A percentile compares a stretch with the other conserved stretches of the same genome.
Evolutionary conservation across 139 green algal genomes (phyloP).

Genomic region (Dunaliella sp.): DNA sequence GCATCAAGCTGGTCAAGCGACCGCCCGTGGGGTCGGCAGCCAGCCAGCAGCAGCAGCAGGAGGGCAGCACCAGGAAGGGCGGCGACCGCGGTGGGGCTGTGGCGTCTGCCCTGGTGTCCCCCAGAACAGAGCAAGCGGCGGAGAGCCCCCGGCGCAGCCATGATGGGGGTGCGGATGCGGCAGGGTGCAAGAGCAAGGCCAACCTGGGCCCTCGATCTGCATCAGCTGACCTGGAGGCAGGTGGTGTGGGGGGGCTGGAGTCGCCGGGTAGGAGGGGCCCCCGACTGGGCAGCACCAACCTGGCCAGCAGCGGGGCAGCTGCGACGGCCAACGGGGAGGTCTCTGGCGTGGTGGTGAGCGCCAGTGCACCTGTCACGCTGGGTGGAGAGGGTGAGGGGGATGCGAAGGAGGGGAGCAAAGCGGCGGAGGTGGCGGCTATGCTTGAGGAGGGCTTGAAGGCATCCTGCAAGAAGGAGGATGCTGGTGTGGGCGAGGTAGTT

Average conservation of each 20-base stretch:
- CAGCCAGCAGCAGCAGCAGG: slow-evolving; percentile 14
- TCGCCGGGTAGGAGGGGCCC: no score
- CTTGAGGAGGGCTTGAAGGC: no score
- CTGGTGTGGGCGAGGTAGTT: slow-evolving; percentile 5
- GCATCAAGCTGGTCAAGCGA: slow-evolving; percentile 35
- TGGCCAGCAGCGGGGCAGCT: no score
- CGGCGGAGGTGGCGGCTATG: no score
- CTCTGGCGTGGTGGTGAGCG: no score
- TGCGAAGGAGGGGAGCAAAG: no score
- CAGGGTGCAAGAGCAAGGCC: no score
- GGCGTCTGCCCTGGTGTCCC: background rate
- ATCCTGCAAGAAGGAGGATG: background rate
- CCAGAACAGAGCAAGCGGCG: background rate
- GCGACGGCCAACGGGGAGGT: no score
- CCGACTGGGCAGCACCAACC: no score
- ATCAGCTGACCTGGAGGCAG: background rate
- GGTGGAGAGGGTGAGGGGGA: slow-evolving; percentile 3
- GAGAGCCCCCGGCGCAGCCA: background rate
- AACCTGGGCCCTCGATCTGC: no score
- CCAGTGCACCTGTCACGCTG: background rate
- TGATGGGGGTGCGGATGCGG: background rate
- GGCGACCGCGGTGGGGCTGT: background rate
- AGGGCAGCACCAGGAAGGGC: background rate
- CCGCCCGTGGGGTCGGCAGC: background rate
- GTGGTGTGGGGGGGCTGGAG: background rate